A percentile compares a stretch with the other conserved stretches of the same genome.
These are phyloP conservation scores for Talaromyces sp. DNA, from an alignment of 2,329 filamentous ascomycete genomes.

Conservation along the genomic window DNA sequence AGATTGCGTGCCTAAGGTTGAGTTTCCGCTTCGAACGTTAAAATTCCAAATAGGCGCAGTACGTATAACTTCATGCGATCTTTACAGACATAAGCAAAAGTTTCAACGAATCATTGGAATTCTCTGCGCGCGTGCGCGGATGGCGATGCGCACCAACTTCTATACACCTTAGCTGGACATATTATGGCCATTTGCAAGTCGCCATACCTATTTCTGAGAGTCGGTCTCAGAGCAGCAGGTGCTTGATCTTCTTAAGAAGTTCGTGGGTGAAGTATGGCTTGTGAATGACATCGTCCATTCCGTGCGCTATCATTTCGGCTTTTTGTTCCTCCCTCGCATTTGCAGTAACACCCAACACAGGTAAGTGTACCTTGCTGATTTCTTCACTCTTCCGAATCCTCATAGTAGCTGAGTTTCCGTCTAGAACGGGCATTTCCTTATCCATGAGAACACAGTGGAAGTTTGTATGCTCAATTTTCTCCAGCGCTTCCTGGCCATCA, in stretches of 20 bases:
- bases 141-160: no score
- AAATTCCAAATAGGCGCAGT: no score
- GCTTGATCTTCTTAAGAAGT: conserved; percentile 64
- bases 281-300: conserved; percentile 77
- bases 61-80: no score
- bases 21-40: no score
- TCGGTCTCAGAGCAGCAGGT: no score
- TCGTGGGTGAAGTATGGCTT: conserved; percentile 78
- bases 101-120: no score
- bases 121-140: no score
- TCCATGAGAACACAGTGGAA: conserved; percentile 76
- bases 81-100: no score
- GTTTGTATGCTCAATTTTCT: conserved; percentile 33
- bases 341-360: conserved; percentile 58
- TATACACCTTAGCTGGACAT: no score
- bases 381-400: conserved; percentile 70
- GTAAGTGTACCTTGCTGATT: conserved; percentile 47
- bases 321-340: conserved; percentile 77
- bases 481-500: conserved; percentile 48
- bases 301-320: conserved; percentile 69
- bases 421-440: conserved; percentile 82
- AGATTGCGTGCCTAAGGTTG: no score
- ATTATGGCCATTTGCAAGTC: no score
- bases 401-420: conserved; percentile 72
- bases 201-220: no score